Conservation (phyloP, 1,139 yeast species). For the Yamadazyma siamensis region DNA sequence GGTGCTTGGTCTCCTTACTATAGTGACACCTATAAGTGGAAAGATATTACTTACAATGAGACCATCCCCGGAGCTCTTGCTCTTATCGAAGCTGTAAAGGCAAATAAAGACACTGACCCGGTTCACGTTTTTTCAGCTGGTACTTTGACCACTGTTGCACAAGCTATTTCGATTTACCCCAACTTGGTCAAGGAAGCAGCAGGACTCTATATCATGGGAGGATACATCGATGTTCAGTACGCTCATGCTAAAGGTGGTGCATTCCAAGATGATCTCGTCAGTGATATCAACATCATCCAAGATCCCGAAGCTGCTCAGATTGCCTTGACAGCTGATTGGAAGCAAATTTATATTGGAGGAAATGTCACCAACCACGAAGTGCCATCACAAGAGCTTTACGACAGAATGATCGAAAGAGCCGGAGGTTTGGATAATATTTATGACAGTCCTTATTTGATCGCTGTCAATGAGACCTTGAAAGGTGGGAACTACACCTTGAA, state of each 20-base stretch:
- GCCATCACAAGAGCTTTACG: constrained; percentile 36
- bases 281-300: constrained; percentile 39
- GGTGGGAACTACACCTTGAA: constrained; percentile 27
- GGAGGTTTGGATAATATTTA: constrained; percentile 23
- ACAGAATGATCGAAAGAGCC: constrained; percentile 26
- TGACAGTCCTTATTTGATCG: constrained; percentile 20
- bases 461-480: constrained; percentile 19
- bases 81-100: constrained; percentile 33
- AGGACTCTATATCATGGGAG: constrained; percentile 41
- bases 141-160: constrained; percentile 41
- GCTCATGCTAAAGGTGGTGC: constrained; percentile 29
- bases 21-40: constrained; percentile 25
- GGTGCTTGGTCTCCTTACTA: constrained; percentile 33
- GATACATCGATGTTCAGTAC: constrained; percentile 36
- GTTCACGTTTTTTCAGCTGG: constrained; percentile 38
- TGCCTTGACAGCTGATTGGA: constrained; percentile 36
- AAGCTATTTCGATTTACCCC: constrained; percentile 37
- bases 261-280: constrained; percentile 28
- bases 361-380: constrained; percentile 37
- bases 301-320: constrained; percentile 46
- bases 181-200: constrained; percentile 33
- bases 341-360: constrained; percentile 32
- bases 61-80: constrained; percentile 33
- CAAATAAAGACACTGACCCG: constrained; percentile 24
- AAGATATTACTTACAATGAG: constrained; percentile 24